Evolutionary conservation across 176 grass and related monocot species (phyloP).

Genomic region (Cocos nucifera): DNA sequence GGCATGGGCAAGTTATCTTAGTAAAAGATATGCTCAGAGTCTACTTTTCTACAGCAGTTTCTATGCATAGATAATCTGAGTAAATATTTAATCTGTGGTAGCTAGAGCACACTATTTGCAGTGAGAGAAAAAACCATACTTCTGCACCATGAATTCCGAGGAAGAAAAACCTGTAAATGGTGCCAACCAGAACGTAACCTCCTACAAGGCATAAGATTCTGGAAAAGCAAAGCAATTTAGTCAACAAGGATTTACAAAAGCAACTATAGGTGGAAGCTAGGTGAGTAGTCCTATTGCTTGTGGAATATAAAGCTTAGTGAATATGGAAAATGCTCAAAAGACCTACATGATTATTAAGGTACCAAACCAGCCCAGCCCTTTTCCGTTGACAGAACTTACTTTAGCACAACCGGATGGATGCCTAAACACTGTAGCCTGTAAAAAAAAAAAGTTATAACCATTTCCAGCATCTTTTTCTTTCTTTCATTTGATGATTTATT

Average conservation of each 20-base stretch:
- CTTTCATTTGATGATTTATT: no score
- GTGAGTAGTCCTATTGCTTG: no score
- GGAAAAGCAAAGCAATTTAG: background rate
- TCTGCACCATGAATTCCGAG: constrained; percentile 74
- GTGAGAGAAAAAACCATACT: constrained; percentile 27
- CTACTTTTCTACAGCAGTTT: no score
- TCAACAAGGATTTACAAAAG: no score
- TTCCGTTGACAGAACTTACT: constrained; percentile 47
- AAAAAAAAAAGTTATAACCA: background rate
- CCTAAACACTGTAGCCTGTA: constrained; percentile 54
- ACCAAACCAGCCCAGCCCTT: constrained; percentile 70
- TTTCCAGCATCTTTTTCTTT: no score
- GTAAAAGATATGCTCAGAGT: no score
- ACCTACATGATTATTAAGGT: constrained; percentile 62
- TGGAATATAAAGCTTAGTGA: background rate
- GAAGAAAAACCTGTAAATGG: constrained; percentile 80
- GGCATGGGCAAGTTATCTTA: no score
- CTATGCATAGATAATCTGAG: no score
- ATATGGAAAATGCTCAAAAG: constrained; percentile 17
- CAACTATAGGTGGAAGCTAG: no score
- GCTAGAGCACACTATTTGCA: no score
- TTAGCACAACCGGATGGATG: constrained; percentile 85
- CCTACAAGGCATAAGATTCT: constrained; percentile 71
- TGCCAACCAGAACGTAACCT: constrained; percentile 68
- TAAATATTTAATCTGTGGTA: no score